phyloP scores from a whole-genome alignment of 2,329 filamentous ascomycete genomes.

The Orbilia blumenaviensis region DNA sequence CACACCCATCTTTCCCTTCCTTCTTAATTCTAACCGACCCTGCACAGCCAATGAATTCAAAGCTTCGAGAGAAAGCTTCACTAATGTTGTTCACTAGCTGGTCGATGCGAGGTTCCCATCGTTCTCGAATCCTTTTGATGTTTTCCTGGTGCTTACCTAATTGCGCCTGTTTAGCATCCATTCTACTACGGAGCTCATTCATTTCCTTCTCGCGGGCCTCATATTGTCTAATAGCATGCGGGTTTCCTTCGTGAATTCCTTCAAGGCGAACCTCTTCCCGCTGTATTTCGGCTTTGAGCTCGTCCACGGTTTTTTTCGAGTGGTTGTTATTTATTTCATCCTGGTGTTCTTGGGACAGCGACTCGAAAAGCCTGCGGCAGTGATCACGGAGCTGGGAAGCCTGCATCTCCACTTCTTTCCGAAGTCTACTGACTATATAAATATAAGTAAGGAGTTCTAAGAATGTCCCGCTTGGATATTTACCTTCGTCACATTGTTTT shows the following conservation, averaged over 20 bases:
- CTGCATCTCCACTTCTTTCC: slow-evolving; percentile 1
- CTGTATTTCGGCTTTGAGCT: slow-evolving; percentile 76
- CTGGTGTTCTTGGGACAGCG: slow-evolving; percentile 47
- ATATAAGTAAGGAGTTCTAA: not conserved
- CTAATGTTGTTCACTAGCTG: slow-evolving; percentile 81
- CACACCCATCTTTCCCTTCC: slow-evolving; percentile 72
- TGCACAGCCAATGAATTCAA: slow-evolving; percentile 90
- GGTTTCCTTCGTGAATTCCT: slow-evolving; percentile 80
- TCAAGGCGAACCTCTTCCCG: slow-evolving; percentile 79
- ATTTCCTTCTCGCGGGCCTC: slow-evolving; percentile 78
- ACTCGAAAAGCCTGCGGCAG: slow-evolving; percentile 25
- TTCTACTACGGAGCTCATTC: slow-evolving; percentile 69
- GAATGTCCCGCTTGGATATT: slow-evolving; percentile 45
- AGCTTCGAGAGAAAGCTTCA: slow-evolving; percentile 90
- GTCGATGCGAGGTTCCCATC: slow-evolving; percentile 88
- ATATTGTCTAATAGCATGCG: slow-evolving; percentile 78
- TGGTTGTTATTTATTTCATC: slow-evolving; percentile 64
- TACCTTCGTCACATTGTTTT: slow-evolving; percentile 51
- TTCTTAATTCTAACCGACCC: slow-evolving; percentile 90
- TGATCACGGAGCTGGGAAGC: not conserved
- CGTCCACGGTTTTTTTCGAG: slow-evolving; percentile 67
- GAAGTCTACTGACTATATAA: not conserved
- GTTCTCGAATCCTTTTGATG: slow-evolving; percentile 73
- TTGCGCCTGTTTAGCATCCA: slow-evolving; percentile 67
- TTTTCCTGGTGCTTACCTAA: slow-evolving; percentile 68